A percentile compares a stretch with the other conserved stretches of the same genome.
Conservation (phyloP, 148 eudicot genomes). For the Cornus controversa region DNA sequence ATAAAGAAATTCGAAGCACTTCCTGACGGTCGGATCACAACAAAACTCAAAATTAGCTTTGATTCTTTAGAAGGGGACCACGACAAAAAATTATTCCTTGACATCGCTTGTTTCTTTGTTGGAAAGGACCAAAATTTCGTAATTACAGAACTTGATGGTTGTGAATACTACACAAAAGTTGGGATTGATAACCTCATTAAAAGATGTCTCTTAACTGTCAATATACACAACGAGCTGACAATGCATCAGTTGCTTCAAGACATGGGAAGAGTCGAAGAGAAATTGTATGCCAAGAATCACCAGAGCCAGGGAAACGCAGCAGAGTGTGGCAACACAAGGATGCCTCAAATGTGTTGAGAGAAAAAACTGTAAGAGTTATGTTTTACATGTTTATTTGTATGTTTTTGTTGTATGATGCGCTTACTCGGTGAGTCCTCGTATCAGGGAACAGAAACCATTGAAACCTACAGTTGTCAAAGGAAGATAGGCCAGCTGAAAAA, state of each 20-base stretch:
- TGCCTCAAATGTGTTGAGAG: background rate
- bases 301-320: conserved; percentile 4
- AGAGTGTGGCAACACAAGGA: conserved; percentile 7
- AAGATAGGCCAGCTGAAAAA: background rate
- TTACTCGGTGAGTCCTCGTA: background rate
- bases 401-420: background rate
- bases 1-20: background rate
- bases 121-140: background rate
- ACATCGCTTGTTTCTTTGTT: background rate
- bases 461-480: background rate
- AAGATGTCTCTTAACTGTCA: background rate
- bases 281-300: conserved; percentile 8
- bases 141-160: background rate
- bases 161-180: background rate
- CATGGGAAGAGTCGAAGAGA: conserved; percentile 22
- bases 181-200: background rate
- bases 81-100: conserved; percentile 2
- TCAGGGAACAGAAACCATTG: conserved; percentile 12
- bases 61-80: conserved; percentile 1
- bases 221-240: background rate
- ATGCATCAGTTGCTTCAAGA: conserved; percentile 19
- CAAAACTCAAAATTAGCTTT: background rate
- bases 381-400: background rate
- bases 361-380: background rate
- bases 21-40: background rate